Evolutionary conservation across 768 basidiomycete species (phyloP).

Genomic region (Agaricus subrufescens): DNA sequence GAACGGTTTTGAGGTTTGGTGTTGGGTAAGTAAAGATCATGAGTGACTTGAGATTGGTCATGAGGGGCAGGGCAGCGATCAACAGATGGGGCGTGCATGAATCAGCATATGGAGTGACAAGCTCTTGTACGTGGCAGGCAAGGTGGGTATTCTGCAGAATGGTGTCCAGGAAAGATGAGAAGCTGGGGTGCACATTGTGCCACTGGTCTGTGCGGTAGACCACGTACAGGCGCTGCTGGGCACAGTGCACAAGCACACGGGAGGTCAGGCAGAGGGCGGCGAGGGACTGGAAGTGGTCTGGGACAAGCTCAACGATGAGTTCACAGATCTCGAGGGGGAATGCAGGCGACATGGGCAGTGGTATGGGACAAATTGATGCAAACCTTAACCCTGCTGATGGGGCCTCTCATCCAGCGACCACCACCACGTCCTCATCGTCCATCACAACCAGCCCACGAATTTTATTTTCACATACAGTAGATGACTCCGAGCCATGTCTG

Average conservation of each 20-base stretch:
- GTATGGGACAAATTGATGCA: background rate
- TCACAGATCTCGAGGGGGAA: slow-evolving; percentile 3
- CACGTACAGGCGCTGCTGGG: background rate
- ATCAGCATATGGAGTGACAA: background rate
- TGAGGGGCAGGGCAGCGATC: background rate
- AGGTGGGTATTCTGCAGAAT: background rate
- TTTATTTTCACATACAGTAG: slow-evolving; percentile 5
- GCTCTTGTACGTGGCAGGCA: background rate
- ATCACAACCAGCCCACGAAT: slow-evolving; percentile 1
- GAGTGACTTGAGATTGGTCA: slow-evolving; percentile 4
- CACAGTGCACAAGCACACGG: background rate
- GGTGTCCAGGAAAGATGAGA: background rate
- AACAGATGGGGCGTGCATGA: background rate
- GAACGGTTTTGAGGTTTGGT: background rate
- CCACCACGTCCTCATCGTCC: background rate
- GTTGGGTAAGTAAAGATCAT: background rate
- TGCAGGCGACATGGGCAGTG: background rate
- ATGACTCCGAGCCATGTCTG: slow-evolving; percentile 1
- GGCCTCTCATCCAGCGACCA: slow-evolving; percentile 1
- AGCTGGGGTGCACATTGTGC: background rate
- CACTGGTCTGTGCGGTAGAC: background rate
- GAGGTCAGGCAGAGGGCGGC: background rate
- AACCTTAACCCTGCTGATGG: background rate
- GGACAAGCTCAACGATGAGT: background rate
- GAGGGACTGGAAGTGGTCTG: background rate